Evolutionary conservation across 495 filamentous ascomycete species (phyloP), one percentile per base, ranked within the genome.

Genomic region (Talaromyces proteolyticus): DNA sequence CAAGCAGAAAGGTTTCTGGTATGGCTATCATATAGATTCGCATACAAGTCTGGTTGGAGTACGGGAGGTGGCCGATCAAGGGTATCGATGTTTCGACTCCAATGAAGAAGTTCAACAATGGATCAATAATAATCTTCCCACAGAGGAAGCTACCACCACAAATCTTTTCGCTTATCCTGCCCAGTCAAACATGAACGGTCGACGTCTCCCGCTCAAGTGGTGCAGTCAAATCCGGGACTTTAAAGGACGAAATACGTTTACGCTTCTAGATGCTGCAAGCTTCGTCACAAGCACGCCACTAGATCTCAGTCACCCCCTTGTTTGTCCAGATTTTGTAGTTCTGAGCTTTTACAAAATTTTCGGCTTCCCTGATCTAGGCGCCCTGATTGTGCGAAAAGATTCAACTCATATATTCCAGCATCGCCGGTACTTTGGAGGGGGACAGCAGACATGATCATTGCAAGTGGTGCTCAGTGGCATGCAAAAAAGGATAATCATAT

Each of bases 281-380:
- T 70, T 91, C 0, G 86, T 85, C 3, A 84, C 88, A 7, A 95
- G 91, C 2, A 74, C 86, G 5, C 82, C 83, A 0, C 70, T 96
- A 19, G 82, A 95, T 61, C 61, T 97, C 19, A 75, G 81, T 45
- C 63, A 85, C 55, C 57, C 70, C 6, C 65, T 71, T 6, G 54
- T 58, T 1, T 85, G 87, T 1, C 89, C 92, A 0, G 92, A 97
- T 57, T 96, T 95, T 54, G 89, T 84, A 4, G 89, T 87, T 0
- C 61, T 96, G 19, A 95, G 89, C 70, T 90, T 97, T 57, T 94
- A 95, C 66, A 97, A 97, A 65, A 93, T 97, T 19, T 97, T 96
- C 62, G 92, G 92, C 4, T 96, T 96, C 57, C 92, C 92, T 0
- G 89, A 97, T 59, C 68, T 97, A 0, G 92, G 92, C 6, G 92